Conservation (phyloP, 2,329 filamentous ascomycete genomes). For the Waltergamsia citrina region DNA sequence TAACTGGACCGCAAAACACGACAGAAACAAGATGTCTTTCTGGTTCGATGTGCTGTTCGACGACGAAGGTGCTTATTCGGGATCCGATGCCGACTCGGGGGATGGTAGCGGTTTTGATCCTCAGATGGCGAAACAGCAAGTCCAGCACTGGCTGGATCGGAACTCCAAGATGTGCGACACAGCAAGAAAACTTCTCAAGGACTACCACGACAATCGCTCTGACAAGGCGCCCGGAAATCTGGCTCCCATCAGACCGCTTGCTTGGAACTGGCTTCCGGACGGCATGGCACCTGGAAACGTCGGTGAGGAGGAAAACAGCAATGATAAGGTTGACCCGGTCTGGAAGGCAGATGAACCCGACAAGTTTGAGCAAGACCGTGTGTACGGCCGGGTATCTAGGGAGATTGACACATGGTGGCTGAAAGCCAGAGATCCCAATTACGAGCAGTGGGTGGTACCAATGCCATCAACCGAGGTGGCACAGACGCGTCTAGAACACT, state of each 20-base stretch:
- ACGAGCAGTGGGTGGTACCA: slow-evolving; percentile 45
- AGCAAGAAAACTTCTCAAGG: slow-evolving; percentile 42
- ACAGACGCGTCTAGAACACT: slow-evolving; percentile 45
- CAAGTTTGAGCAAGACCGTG: slow-evolving; percentile 49
- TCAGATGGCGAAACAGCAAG: slow-evolving; percentile 48
- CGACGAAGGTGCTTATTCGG: slow-evolving; percentile 36
- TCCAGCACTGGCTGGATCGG: slow-evolving; percentile 52
- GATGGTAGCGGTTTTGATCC: slow-evolving; percentile 44
- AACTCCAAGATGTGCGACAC: slow-evolving; percentile 50
- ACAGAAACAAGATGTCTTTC: slow-evolving; percentile 61
- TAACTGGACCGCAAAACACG: slow-evolving; percentile 61
- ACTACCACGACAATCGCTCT: slow-evolving; percentile 42
- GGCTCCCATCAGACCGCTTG: slow-evolving; percentile 38
- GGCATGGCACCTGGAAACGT: slow-evolving; percentile 6
- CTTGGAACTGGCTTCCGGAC: slow-evolving; percentile 46
- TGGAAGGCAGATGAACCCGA: slow-evolving; percentile 43
- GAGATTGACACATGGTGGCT: slow-evolving; percentile 60
- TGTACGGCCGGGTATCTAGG: slow-evolving; percentile 51
- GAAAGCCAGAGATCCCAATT: slow-evolving; percentile 49
- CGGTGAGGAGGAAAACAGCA: slow-evolving; percentile 21
- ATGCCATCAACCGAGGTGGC: slow-evolving; percentile 55
- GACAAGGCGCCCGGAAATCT: slow-evolving; percentile 40
- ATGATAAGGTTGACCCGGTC: slow-evolving; percentile 33
- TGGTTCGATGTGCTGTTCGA: slow-evolving; percentile 60
- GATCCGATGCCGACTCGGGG: slow-evolving; percentile 40